Evolutionary conservation across 495 filamentous ascomycete genomes (phyloP).

Genomic region (Staphylotrichum longicolle): DNA sequence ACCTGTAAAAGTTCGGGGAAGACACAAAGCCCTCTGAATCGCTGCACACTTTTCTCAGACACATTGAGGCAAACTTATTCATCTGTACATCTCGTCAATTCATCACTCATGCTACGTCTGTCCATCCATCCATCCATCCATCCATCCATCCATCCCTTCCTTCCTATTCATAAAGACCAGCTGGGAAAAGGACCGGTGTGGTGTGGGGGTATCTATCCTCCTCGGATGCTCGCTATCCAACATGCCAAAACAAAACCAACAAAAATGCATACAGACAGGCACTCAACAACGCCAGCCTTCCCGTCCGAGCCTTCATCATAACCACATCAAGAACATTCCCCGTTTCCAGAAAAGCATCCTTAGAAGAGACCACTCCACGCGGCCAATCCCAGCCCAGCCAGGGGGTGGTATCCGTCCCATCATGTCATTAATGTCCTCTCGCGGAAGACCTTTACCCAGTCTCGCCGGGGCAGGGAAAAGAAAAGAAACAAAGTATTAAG

Average conservation of each 20-base stretch:
- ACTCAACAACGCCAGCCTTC: neutral
- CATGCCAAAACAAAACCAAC: neutral
- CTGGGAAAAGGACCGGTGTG: neutral
- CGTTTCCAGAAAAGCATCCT: no score
- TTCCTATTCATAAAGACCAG: slow-evolving; percentile 1
- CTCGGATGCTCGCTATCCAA: slow-evolving; percentile 4
- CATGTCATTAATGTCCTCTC: slow-evolving; percentile 11
- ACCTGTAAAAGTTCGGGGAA: no score
- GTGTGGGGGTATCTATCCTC: neutral
- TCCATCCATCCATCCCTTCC: neutral
- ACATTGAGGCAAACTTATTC: neutral
- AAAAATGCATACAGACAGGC: neutral
- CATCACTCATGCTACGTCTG: neutral
- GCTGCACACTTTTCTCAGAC: neutral
- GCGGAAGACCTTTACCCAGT: neutral
- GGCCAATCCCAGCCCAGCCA: slow-evolving; percentile 1
- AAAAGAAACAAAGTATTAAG: neutral
- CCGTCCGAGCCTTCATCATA: neutral
- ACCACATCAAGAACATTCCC: neutral
- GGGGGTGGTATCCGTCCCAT: neutral
- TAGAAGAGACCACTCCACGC: neutral
- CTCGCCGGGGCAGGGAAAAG: neutral
- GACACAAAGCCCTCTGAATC: neutral
- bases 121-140: neutral
- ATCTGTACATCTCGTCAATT: neutral